phyloP scores from a whole-genome alignment of 352 stramenopile genomes.

The Phytophthora pini region DNA sequence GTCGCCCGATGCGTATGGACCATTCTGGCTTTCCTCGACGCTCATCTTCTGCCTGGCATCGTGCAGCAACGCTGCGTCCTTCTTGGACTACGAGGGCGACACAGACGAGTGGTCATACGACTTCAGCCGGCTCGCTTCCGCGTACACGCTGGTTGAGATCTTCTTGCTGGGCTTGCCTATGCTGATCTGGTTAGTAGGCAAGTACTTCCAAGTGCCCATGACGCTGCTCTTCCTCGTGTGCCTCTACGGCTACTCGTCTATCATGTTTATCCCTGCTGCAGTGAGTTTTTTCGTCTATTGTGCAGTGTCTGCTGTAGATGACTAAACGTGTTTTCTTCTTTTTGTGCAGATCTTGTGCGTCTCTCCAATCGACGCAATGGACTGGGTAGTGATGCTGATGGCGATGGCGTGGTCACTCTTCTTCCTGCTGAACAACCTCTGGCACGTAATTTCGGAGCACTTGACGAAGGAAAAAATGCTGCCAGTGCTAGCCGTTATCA shows the following conservation, averaged over 20 bases:
- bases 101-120: conserved; percentile 80
- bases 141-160: conserved; percentile 80
- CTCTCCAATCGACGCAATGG: conserved; percentile 68
- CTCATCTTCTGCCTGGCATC: conserved; percentile 88
- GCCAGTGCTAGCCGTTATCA: conserved; percentile 81
- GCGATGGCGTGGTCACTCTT: conserved; percentile 88
- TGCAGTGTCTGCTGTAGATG: neutral
- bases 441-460: conserved; percentile 76
- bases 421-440: conserved; percentile 85
- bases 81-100: conserved; percentile 74
- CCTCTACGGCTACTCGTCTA: conserved; percentile 86
- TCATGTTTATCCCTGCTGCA: conserved; percentile 82
- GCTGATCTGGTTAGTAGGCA: conserved; percentile 80
- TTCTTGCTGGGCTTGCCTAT: conserved; percentile 79
- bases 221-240: conserved; percentile 84
- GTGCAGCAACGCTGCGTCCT: conserved; percentile 87
- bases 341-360: conserved; percentile 75
- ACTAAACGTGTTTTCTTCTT: neutral
- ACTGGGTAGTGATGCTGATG: conserved; percentile 84
- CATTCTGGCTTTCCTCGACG: conserved; percentile 86
- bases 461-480: conserved; percentile 90
- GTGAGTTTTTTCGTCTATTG: conserved; percentile 40
- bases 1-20: conserved; percentile 80
- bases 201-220: conserved; percentile 82
- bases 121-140: conserved; percentile 80